Conservation (phyloP, 495 filamentous ascomycete genomes). For the Annulohypoxylon bovei region DNA sequence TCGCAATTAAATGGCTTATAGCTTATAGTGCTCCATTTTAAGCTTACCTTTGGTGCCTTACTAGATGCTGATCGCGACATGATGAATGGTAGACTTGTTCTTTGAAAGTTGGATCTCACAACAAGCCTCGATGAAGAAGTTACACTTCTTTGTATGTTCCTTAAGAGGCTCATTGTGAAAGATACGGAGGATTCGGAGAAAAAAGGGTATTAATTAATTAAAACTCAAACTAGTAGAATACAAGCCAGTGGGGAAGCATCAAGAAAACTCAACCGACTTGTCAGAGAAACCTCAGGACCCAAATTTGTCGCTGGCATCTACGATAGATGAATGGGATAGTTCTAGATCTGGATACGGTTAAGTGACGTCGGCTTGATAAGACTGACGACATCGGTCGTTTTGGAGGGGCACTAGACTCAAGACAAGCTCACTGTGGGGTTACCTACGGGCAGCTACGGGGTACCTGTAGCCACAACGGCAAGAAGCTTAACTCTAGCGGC, state of each 20-base stretch:
- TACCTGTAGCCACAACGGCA: constrained; percentile 5
- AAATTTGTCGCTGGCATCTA: constrained; percentile 16
- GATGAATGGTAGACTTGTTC: constrained; percentile 48
- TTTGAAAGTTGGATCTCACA: constrained; percentile 50
- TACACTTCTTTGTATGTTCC: constrained; percentile 49
- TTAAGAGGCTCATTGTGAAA: constrained; percentile 36
- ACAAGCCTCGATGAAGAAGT: constrained; percentile 45
- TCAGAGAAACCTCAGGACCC: not conserved
- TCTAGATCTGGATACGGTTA: constrained; percentile 9
- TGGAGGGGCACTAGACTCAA: constrained; percentile 26
- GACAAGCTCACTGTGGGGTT: constrained; percentile 22
- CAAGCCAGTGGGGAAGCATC: not conserved
- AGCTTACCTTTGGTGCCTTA: constrained; percentile 55
- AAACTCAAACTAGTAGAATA: constrained; percentile 1
- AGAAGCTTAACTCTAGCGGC: constrained; percentile 1
- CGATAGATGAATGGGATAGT: constrained; percentile 3
- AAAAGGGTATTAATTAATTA: not conserved
- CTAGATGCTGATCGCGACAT: constrained; percentile 54
- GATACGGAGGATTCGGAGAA: not conserved
- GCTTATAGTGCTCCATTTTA: not conserved
- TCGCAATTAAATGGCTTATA: not conserved
- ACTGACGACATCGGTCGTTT: constrained; percentile 38
- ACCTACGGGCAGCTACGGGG: constrained; percentile 21
- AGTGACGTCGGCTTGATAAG: constrained; percentile 34
- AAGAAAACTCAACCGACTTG: constrained; percentile 2